A percentile compares a stretch with the other conserved stretches of the same genome.
Conservation (phyloP, 495 filamentous ascomycete genomes). For the Cairneyella variabilis region DNA sequence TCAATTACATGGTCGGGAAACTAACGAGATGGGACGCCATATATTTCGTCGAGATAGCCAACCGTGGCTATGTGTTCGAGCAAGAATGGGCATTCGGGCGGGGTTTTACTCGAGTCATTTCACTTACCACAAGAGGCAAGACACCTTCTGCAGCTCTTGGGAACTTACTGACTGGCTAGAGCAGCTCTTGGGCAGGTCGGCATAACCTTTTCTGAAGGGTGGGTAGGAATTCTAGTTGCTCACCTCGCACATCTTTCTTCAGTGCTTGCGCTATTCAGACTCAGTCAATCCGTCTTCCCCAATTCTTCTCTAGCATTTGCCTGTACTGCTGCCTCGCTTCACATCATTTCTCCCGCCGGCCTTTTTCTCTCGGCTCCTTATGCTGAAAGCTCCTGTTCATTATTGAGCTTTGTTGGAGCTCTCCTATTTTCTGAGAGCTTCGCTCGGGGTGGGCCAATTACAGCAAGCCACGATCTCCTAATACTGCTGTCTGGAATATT, state of each 20-base stretch:
- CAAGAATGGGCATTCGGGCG: slow-evolving; percentile 95
- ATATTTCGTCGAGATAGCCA: slow-evolving; percentile 70
- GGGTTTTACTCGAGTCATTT: slow-evolving; percentile 22
- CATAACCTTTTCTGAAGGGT: slow-evolving; percentile 12
- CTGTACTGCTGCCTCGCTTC: slow-evolving; percentile 64
- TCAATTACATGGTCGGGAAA: slow-evolving; percentile 42
- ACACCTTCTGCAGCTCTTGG: neutral
- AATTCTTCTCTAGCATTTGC: slow-evolving; percentile 41
- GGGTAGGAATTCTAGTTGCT: slow-evolving; percentile 55
- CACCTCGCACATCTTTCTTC: slow-evolving; percentile 64
- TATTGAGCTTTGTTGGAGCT: slow-evolving; percentile 71
- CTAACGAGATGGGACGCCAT: slow-evolving; percentile 90
- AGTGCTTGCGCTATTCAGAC: slow-evolving; percentile 56
- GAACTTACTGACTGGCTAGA: slow-evolving; percentile 6
- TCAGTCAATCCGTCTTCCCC: slow-evolving; percentile 32
- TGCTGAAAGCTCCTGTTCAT: slow-evolving; percentile 73
- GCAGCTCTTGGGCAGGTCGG: slow-evolving; percentile 11
- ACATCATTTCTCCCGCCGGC: slow-evolving; percentile 83
- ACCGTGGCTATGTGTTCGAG: slow-evolving; percentile 76
- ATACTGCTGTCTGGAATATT: slow-evolving; percentile 56
- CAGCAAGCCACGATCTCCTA: slow-evolving; percentile 36
- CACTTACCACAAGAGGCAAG: slow-evolving; percentile 14
- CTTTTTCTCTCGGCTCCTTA: slow-evolving; percentile 89
- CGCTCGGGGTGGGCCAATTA: slow-evolving; percentile 15
- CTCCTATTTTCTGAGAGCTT: slow-evolving; percentile 63